phyloP scores from a whole-genome alignment of 768 basidiomycete species.

The Leccinum arenicola region DNA sequence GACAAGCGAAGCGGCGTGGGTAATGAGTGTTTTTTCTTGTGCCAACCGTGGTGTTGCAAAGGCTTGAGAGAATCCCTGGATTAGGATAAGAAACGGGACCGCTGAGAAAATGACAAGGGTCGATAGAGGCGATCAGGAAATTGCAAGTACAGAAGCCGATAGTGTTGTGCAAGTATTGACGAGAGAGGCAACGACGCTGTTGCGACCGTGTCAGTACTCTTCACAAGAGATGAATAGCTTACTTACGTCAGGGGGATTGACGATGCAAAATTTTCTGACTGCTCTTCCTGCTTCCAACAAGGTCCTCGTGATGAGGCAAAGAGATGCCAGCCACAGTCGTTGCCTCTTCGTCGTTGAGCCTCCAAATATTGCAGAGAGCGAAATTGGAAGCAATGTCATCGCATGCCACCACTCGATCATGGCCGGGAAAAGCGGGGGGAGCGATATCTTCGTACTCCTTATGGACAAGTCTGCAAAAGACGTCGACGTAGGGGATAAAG shows the following conservation, averaged over 20 bases:
- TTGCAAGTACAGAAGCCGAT: no score
- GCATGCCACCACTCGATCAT: constrained; percentile 25
- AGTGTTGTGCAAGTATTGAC: not conserved
- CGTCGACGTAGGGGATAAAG: constrained; percentile 59
- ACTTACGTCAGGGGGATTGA: constrained; percentile 26
- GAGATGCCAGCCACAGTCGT: constrained; percentile 51
- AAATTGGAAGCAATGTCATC: constrained; percentile 30
- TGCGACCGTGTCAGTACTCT: not conserved
- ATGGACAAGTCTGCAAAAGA: constrained; percentile 65
- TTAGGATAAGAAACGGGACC: no score
- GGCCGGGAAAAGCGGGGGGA: constrained; percentile 27
- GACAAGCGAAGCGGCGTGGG: no score
- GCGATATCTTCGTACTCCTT: constrained; percentile 46
- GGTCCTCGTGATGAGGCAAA: constrained; percentile 41
- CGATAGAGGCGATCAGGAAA: no score
- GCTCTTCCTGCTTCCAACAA: constrained; percentile 38
- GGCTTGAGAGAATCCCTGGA: no score
- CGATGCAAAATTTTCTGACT: constrained; percentile 37
- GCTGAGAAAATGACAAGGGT: no score
- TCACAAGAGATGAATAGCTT: not conserved
- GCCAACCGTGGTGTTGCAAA: no score
- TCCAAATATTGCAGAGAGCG: constrained; percentile 61
- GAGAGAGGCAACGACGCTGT: constrained; percentile 1
- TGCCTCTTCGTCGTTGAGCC: constrained; percentile 68
- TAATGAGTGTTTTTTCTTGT: no score